Conservation (phyloP, 345 rosid genomes). For the Mangifera indica region DNA sequence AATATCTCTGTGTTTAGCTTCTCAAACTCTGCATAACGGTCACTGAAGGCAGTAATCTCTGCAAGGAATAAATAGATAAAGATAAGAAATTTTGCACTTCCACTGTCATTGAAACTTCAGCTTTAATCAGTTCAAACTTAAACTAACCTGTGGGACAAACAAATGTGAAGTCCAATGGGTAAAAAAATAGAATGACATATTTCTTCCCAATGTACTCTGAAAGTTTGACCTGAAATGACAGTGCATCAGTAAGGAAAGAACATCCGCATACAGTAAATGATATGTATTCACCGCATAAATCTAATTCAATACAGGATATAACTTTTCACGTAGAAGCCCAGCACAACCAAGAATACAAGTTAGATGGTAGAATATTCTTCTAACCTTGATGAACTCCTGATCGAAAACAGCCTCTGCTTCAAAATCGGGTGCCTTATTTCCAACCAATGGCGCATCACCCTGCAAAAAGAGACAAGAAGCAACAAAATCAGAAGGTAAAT, state of each 20-base stretch:
- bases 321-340: not conserved
- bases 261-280: not conserved
- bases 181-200: conserved; percentile 95
- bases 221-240: conserved; percentile 73
- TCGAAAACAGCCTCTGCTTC: conserved; percentile 98
- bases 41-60: conserved; percentile 99
- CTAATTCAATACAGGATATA: not conserved
- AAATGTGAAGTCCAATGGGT: conserved; percentile 97
- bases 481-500: not conserved
- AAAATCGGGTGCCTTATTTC: conserved; percentile 83
- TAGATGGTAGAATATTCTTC: not conserved
- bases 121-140: not conserved
- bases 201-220: conserved; percentile 96
- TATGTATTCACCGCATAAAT: not conserved
- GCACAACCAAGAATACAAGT: not conserved
- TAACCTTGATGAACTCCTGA: conserved; percentile 91
- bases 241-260: conserved; percentile 3
- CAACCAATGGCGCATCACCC: conserved; percentile 82
- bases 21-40: conserved; percentile 75
- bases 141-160: conserved; percentile 94
- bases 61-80: conserved; percentile 16
- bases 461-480: conserved; percentile 22
- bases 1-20: conserved; percentile 82
- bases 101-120: conserved; percentile 9
- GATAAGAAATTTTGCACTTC: conserved; percentile 13